Evolutionary conservation across 257 asterid species (phyloP).

Genomic region (Penstemon newberryi): DNA sequence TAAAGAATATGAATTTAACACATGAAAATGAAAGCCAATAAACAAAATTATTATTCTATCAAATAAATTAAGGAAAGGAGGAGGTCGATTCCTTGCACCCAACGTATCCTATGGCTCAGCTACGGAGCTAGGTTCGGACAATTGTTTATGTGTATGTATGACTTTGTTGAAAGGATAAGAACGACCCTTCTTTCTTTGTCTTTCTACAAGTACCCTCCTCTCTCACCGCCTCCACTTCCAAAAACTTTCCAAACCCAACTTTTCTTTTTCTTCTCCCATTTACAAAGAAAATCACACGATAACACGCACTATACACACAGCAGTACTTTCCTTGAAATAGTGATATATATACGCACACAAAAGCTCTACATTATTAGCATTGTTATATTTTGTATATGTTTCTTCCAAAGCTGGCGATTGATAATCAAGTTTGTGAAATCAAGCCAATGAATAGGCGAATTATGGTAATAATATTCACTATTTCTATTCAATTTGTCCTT

Average conservation of each 20-base stretch:
- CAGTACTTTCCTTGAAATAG: background rate
- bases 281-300: background rate
- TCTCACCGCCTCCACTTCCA: conserved; percentile 52
- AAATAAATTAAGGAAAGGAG: conserved; percentile 50
- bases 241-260: conserved; percentile 31
- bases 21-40: conserved; percentile 50
- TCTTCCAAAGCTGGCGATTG: conserved; percentile 69
- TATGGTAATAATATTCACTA: conserved; percentile 46
- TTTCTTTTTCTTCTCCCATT: conserved; percentile 26
- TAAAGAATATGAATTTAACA: conserved; percentile 32
- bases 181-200: conserved; percentile 24
- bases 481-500: background rate
- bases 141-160: conserved; percentile 15
- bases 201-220: conserved; percentile 39
- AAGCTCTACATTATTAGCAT: background rate
- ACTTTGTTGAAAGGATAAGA: conserved; percentile 57
- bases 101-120: conserved; percentile 53
- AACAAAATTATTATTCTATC: conserved; percentile 4
- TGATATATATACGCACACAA: background rate
- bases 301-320: conserved; percentile 20
- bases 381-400: too few relatives aligned
- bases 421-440: conserved; percentile 64
- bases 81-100: conserved; percentile 72
- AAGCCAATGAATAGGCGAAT: conserved; percentile 66
- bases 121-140: conserved; percentile 59